These are phyloP conservation scores for Aspergillus sp. DNA, from an alignment of 2,329 filamentous ascomycete genomes.

Conservation along the genomic window DNA sequence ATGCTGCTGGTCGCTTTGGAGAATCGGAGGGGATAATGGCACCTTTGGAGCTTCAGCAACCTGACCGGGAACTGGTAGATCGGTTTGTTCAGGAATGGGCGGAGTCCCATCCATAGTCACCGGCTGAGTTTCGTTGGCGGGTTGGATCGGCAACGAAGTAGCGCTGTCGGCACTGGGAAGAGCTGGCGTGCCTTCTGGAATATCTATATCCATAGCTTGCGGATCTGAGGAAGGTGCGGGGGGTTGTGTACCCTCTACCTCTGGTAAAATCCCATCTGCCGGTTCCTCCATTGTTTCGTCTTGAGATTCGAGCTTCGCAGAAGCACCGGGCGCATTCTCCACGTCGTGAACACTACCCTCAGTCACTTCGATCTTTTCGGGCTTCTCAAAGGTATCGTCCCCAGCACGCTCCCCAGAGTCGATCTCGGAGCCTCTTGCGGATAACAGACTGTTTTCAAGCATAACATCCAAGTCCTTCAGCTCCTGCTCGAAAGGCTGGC, in stretches of 20 bases:
- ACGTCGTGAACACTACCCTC: constrained; percentile 32
- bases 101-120: constrained; percentile 31
- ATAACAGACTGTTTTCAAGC: constrained; percentile 68
- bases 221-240: constrained; percentile 14
- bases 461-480: constrained; percentile 75
- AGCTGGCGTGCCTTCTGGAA: constrained; percentile 9
- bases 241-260: constrained; percentile 18
- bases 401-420: constrained; percentile 47
- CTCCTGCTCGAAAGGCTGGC: constrained; percentile 70
- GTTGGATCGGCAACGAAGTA: constrained; percentile 39
- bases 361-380: constrained; percentile 53
- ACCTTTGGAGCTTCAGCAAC: constrained; percentile 32
- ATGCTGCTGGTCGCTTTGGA: constrained; percentile 47
- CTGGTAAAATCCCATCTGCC: constrained; percentile 17
- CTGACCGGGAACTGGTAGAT: constrained; percentile 53
- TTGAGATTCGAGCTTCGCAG: constrained; percentile 29
- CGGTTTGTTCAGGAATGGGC: constrained; percentile 31
- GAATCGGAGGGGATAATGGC: constrained; percentile 45
- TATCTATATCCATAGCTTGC: constrained; percentile 8
- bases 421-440: constrained; percentile 56
- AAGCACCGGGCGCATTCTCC: constrained; percentile 30
- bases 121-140: constrained; percentile 34
- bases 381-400: constrained; percentile 34
- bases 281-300: constrained; percentile 25
- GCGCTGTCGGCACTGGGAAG: constrained; percentile 22